Conservation (phyloP, 495 filamentous ascomycete species). For the Aspergillus sclerotiicarbonarius region DNA sequence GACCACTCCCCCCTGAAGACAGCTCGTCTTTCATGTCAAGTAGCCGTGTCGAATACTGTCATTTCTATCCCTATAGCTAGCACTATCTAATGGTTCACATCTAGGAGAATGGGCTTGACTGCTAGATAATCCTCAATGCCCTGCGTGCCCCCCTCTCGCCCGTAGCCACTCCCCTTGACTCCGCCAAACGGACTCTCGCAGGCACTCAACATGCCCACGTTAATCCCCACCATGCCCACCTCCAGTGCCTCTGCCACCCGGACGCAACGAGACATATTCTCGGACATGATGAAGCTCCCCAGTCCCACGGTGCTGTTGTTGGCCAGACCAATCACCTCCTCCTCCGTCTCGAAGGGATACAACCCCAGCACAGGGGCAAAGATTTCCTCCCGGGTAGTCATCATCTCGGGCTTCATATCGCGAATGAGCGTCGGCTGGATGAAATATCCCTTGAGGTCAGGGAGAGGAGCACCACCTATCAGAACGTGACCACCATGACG, state of each 20-base stretch:
- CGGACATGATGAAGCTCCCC: conserved; percentile 50
- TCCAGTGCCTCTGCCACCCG: conserved; percentile 51
- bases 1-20: no score
- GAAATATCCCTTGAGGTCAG: conserved; percentile 49
- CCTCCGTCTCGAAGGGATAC: conserved; percentile 50
- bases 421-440: conserved; percentile 49
- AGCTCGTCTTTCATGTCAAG: no score
- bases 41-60: no score
- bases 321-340: conserved; percentile 50
- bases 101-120: conserved; percentile 6
- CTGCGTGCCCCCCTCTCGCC: conserved; percentile 4
- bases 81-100: background rate
- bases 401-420: conserved; percentile 45
- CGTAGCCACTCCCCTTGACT: conserved; percentile 13
- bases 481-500: conserved; percentile 53
- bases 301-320: conserved; percentile 50
- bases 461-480: conserved; percentile 63
- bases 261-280: conserved; percentile 42
- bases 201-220: conserved; percentile 20
- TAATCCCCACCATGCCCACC: conserved; percentile 55
- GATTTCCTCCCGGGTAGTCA: conserved; percentile 52
- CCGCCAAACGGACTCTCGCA: conserved; percentile 30
- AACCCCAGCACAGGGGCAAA: conserved; percentile 56
- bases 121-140: conserved; percentile 13
- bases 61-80: background rate